These are phyloP conservation scores for Trichoderma pleuroti DNA, from an alignment of 2,329 filamentous ascomycete genomes.

Conservation along the genomic window DNA sequence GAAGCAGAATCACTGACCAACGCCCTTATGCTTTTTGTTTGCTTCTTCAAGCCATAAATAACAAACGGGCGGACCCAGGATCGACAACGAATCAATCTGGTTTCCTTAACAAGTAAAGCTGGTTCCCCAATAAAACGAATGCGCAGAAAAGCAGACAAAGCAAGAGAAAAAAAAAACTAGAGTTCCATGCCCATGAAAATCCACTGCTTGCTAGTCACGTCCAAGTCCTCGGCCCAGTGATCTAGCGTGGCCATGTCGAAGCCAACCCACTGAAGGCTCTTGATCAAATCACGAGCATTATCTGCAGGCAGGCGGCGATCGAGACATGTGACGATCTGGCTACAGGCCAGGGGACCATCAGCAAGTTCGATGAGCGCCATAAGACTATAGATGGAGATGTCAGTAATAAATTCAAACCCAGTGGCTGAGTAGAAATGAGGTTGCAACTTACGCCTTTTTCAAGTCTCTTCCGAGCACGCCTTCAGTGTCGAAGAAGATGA, in stretches of 20 bases:
- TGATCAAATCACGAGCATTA: conserved; percentile 65
- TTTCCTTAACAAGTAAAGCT: not conserved
- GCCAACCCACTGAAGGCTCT: conserved; percentile 88
- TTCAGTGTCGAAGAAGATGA: conserved; percentile 78
- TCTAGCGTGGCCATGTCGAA: conserved; percentile 81
- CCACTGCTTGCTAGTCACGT: conserved; percentile 74
- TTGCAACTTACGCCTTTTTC: conserved; percentile 72
- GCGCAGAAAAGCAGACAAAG: conserved; percentile 19
- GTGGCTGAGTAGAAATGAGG: too few relatives aligned
- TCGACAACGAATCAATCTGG: not conserved
- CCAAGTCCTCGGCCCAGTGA: conserved; percentile 62
- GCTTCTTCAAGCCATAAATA: not conserved
- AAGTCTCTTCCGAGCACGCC: conserved; percentile 70
- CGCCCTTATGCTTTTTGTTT: not conserved
- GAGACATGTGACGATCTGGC: conserved; percentile 74
- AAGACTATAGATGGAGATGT: conserved; percentile 50
- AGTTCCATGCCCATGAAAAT: conserved; percentile 86
- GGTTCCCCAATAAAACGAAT: not conserved
- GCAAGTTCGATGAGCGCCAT: conserved; percentile 90
- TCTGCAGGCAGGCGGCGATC: conserved; percentile 64
- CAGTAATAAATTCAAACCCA: not conserved
- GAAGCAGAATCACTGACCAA: not conserved
- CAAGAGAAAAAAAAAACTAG: conserved; percentile 45
- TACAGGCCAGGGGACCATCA: conserved; percentile 70
- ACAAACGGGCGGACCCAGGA: not conserved